Evolutionary conservation across 768 basidiomycete species (phyloP).

Genomic region (Suillus luteus): DNA sequence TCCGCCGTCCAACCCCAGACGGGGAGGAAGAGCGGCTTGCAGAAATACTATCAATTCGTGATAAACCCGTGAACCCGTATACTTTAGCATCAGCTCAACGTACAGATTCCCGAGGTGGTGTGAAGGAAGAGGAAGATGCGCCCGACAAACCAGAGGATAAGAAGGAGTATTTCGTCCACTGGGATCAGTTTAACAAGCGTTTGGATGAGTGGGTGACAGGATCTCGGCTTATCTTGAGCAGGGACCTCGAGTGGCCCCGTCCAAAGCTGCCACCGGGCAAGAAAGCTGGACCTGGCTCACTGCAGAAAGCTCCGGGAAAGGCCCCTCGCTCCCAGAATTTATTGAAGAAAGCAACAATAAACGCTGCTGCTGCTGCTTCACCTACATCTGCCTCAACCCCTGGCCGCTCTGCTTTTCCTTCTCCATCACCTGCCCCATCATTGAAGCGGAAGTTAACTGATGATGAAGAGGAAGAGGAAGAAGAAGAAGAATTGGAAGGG

Average conservation of each 20-base stretch:
- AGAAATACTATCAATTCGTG: conserved; percentile 93
- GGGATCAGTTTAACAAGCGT: conserved; percentile 99
- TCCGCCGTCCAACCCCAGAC: conserved; percentile 74
- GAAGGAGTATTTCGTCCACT: conserved; percentile 96
- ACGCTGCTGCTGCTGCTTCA: conserved; percentile 67
- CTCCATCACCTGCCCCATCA: conserved; percentile 60
- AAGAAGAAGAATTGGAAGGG: conserved; percentile 57
- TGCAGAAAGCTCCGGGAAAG: conserved; percentile 62
- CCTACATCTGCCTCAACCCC: conserved; percentile 55
- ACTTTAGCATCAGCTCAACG: conserved; percentile 38
- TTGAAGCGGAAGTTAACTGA: conserved; percentile 70
- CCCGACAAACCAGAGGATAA: conserved; percentile 67
- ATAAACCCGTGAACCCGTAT: conserved; percentile 72
- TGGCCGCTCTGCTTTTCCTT: conserved; percentile 39
- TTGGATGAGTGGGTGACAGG: conserved; percentile 97
- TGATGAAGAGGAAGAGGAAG: conserved; percentile 65
- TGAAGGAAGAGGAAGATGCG: conserved; percentile 52
- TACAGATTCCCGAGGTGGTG: conserved; percentile 39
- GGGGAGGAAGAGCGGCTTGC: conserved; percentile 90
- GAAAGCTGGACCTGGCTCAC: conserved; percentile 44
- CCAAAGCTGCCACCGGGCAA: conserved; percentile 69
- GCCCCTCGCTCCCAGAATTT: conserved; percentile 59
- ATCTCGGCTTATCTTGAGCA: conserved; percentile 77
- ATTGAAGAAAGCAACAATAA: conserved; percentile 69
- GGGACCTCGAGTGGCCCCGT: conserved; percentile 95